These are phyloP conservation scores for Russula compacta DNA, from an alignment of 768 basidiomycete species.

Conservation along the genomic window DNA sequence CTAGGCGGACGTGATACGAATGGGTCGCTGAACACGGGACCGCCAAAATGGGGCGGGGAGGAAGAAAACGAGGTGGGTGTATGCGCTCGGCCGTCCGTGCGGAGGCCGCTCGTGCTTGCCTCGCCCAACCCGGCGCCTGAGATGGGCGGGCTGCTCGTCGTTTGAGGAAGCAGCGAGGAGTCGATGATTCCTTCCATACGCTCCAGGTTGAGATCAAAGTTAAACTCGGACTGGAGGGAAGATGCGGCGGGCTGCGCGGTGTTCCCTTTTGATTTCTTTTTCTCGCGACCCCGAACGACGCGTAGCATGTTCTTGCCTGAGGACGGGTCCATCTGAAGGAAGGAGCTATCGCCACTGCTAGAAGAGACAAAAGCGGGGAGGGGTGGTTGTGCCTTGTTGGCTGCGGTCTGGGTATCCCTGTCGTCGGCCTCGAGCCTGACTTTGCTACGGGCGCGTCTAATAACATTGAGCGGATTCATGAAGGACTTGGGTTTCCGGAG, in stretches of 20 bases:
- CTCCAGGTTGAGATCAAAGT: slow-evolving; percentile 60
- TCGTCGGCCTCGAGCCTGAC: slow-evolving; percentile 34
- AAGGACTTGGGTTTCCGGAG: slow-evolving; percentile 44
- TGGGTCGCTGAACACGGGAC: slow-evolving; percentile 18
- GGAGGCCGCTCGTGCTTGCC: slow-evolving; percentile 26
- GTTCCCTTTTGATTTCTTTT: slow-evolving; percentile 26
- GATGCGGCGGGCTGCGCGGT: slow-evolving; percentile 26
- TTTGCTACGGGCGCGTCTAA: slow-evolving; percentile 34
- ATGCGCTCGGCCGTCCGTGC: slow-evolving; percentile 3
- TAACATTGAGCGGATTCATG: slow-evolving; percentile 32
- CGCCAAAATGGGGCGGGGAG: slow-evolving; percentile 1
- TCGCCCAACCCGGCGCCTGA: slow-evolving; percentile 34
- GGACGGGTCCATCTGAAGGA: slow-evolving; percentile 23
- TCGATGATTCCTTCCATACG: slow-evolving; percentile 81
- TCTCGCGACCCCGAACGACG: slow-evolving; percentile 25
- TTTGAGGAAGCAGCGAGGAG: slow-evolving; percentile 23
- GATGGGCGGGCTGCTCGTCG: slow-evolving; percentile 31
- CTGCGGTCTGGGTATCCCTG: slow-evolving; percentile 26
- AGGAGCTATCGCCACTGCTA: slow-evolving; percentile 14
- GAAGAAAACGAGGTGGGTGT: slow-evolving; percentile 13
- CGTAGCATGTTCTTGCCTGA: slow-evolving; percentile 15
- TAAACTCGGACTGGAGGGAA: slow-evolving; percentile 32
- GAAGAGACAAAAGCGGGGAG: slow-evolving; percentile 18
- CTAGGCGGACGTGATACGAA: slow-evolving; percentile 13
- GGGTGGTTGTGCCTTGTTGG: slow-evolving; percentile 12